Conservation (phyloP, 768 basidiomycete species). For the Calvatia gigantea region DNA sequence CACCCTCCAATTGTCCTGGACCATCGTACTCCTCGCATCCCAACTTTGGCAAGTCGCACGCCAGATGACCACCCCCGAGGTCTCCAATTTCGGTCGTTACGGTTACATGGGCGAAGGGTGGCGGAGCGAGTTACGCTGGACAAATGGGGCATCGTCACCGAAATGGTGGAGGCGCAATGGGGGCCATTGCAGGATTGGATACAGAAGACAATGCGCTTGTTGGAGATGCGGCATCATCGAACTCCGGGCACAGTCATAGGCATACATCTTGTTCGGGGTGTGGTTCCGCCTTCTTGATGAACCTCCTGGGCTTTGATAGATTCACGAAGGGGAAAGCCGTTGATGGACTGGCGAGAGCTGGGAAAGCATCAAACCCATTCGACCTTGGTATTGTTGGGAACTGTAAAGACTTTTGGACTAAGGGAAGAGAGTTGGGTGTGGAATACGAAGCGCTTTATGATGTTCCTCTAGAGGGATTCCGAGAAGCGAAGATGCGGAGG, state of each 20-base stretch:
- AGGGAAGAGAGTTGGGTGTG: conserved; percentile 80
- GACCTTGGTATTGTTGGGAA: conserved; percentile 79
- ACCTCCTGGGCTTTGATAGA: conserved; percentile 88
- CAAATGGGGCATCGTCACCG: conserved; percentile 80
- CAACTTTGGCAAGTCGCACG: conserved; percentile 91
- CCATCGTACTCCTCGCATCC: conserved; percentile 75
- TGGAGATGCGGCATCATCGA: conserved; percentile 19
- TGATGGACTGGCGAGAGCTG: conserved; percentile 76
- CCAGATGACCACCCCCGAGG: conserved; percentile 96
- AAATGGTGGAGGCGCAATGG: conserved; percentile 24
- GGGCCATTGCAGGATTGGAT: conserved; percentile 41
- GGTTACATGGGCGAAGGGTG: conserved; percentile 97
- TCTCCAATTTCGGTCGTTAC: conserved; percentile 90
- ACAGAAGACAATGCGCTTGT: conserved; percentile 43
- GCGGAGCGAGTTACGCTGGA: conserved; percentile 57
- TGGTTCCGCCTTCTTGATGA: conserved; percentile 74
- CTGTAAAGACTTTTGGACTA: conserved; percentile 94
- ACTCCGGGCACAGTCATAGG: conserved; percentile 30
- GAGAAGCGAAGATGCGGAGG: conserved; percentile 59
- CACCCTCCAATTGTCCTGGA: conserved; percentile 95
- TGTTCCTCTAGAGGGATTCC: conserved; percentile 84
- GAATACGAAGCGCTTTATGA: conserved; percentile 90
- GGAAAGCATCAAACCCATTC: conserved; percentile 86
- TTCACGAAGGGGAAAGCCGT: conserved; percentile 91
- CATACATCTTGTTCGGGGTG: conserved; percentile 36